These are phyloP conservation scores for Starmerella kuoi DNA, from an alignment of 805 yeast species.

Conservation along the genomic window DNA sequence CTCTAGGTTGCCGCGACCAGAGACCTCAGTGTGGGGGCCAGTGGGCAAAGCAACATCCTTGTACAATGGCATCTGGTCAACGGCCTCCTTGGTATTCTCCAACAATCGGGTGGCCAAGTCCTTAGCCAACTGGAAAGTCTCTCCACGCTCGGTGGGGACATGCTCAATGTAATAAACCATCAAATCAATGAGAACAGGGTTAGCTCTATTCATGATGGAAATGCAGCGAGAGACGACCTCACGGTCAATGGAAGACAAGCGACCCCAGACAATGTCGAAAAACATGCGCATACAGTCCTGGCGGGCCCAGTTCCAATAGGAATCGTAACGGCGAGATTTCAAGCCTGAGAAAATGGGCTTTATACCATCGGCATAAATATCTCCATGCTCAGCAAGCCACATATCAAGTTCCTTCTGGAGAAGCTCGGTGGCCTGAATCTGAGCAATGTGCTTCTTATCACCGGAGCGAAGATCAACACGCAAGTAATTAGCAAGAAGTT, in stretches of 20 bases:
- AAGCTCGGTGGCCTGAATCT: slow-evolving; percentile 71
- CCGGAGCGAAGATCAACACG: slow-evolving; percentile 86
- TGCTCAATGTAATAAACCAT: slow-evolving; percentile 91
- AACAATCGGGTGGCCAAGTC: slow-evolving; percentile 84
- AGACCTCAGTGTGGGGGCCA: slow-evolving; percentile 85
- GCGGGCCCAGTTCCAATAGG: slow-evolving; percentile 99
- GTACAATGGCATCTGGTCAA: slow-evolving; percentile 74
- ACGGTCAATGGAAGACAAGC: slow-evolving; percentile 78
- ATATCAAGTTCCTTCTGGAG: slow-evolving; percentile 85
- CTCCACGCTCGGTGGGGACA: slow-evolving; percentile 76
- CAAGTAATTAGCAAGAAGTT: slow-evolving; percentile 87
- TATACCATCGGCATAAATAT: slow-evolving; percentile 83
- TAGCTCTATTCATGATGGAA: slow-evolving; percentile 93
- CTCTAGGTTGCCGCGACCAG: slow-evolving; percentile 72
- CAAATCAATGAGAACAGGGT: slow-evolving; percentile 82
- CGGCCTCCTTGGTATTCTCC: slow-evolving; percentile 86
- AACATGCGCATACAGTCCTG: slow-evolving; percentile 90
- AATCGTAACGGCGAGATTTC: slow-evolving; percentile 92
- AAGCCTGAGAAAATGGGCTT: slow-evolving; percentile 78
- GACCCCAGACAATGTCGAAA: slow-evolving; percentile 92
- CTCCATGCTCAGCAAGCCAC: slow-evolving; percentile 88
- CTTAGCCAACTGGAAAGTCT: slow-evolving; percentile 82
- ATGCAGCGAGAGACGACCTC: slow-evolving; percentile 94
- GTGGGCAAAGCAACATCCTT: slow-evolving; percentile 91
- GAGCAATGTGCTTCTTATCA: slow-evolving; percentile 66